Evolutionary conservation across 805 yeast species (phyloP).

Genomic region (Vanderwaltozyma tropicalis): DNA sequence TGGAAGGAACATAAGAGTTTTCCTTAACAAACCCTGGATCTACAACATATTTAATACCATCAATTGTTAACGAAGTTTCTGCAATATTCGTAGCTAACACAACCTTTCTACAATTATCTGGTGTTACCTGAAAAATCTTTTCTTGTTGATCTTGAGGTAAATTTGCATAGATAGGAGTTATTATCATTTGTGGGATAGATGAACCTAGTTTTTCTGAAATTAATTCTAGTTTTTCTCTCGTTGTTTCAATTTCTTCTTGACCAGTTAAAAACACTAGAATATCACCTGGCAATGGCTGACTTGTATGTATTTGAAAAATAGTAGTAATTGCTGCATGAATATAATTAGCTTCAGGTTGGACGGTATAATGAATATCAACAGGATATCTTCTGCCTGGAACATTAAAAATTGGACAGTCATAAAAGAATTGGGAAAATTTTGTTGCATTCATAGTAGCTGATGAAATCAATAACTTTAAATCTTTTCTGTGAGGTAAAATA

Average conservation of each 20-base stretch:
- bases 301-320: slow-evolving; percentile 72
- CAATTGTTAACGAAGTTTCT: slow-evolving; percentile 91
- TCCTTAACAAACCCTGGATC: slow-evolving; percentile 95
- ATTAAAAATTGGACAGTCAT: slow-evolving; percentile 73
- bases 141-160: slow-evolving; percentile 78
- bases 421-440: slow-evolving; percentile 73
- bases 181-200: slow-evolving; percentile 48
- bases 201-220: slow-evolving; percentile 53
- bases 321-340: slow-evolving; percentile 83
- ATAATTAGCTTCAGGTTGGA: slow-evolving; percentile 84
- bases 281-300: slow-evolving; percentile 58
- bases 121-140: slow-evolving; percentile 79
- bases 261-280: slow-evolving; percentile 88
- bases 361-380: slow-evolving; percentile 73
- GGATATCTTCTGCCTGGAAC: slow-evolving; percentile 94
- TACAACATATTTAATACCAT: slow-evolving; percentile 88
- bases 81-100: slow-evolving; percentile 95
- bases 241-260: slow-evolving; percentile 86
- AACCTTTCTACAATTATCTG: slow-evolving; percentile 66
- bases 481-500: slow-evolving; percentile 49
- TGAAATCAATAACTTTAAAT: slow-evolving; percentile 67
- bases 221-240: slow-evolving; percentile 63
- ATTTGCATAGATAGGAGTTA: slow-evolving; percentile 87
- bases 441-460: slow-evolving; percentile 93
- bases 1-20: slow-evolving; percentile 74